These are phyloP conservation scores for Kodamaea lidongshanica DNA, from an alignment of 805 yeast genomes.

Conservation along the genomic window DNA sequence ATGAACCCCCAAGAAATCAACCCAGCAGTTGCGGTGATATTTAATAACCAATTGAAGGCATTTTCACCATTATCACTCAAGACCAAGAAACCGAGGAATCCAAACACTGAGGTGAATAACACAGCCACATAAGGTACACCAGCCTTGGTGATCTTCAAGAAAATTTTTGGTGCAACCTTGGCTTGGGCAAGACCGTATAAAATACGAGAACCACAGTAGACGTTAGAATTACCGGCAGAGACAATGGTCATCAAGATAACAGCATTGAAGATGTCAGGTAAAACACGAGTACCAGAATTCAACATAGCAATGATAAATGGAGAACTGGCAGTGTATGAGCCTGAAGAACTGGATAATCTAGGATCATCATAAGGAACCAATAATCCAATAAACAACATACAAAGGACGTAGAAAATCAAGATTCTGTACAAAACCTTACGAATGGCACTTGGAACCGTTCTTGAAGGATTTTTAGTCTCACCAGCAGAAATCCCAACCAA, in stretches of 20 bases:
- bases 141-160: slow-evolving; percentile 37
- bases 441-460: slow-evolving; percentile 57
- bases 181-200: slow-evolving; percentile 51
- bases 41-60: slow-evolving; percentile 68
- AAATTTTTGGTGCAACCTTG: slow-evolving; percentile 40
- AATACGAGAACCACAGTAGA: slow-evolving; percentile 63
- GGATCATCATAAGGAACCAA: slow-evolving; percentile 26
- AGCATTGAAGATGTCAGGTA: slow-evolving; percentile 77
- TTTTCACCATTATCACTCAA: slow-evolving; percentile 45
- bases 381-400: slow-evolving; percentile 37
- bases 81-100: slow-evolving; percentile 56
- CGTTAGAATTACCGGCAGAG: slow-evolving; percentile 46
- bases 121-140: slow-evolving; percentile 47
- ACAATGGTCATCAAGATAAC: slow-evolving; percentile 61
- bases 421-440: slow-evolving; percentile 50
- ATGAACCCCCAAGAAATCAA: slow-evolving; percentile 68
- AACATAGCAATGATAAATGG: slow-evolving; percentile 84
- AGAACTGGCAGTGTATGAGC: slow-evolving; percentile 41
- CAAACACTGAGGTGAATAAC: slow-evolving; percentile 44
- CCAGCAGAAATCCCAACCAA: slow-evolving; percentile 47
- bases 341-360: slow-evolving; percentile 15
- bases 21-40: slow-evolving; percentile 71
- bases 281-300: slow-evolving; percentile 52
- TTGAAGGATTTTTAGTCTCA: slow-evolving; percentile 56
- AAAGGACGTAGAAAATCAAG: slow-evolving; percentile 34